Evolutionary conservation across 2,329 filamentous ascomycete genomes (phyloP).

Genomic region (Colletotrichum sansevieriae): DNA sequence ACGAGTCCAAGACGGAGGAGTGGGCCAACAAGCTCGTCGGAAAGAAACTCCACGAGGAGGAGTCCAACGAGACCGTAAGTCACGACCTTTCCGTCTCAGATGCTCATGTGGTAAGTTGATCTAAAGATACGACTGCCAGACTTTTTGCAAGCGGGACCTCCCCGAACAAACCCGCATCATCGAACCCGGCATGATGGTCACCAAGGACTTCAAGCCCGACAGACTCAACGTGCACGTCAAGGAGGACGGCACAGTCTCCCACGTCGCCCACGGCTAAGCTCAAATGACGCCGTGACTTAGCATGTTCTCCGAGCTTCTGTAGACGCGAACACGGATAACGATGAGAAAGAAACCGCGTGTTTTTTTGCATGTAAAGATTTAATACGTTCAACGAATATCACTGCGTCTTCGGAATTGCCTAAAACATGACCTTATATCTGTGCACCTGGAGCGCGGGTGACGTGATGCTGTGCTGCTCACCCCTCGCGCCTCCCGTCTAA

Average conservation of each 20-base stretch:
- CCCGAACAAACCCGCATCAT: slow-evolving; percentile 69
- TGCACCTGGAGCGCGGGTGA: slow-evolving; percentile 8
- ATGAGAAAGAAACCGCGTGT: not conserved
- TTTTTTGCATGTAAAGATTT: slow-evolving; percentile 5
- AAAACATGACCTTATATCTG: not conserved
- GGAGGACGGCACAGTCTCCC: slow-evolving; percentile 71
- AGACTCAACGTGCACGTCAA: slow-evolving; percentile 71
- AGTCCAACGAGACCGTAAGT: slow-evolving; percentile 66
- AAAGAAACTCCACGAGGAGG: slow-evolving; percentile 69
- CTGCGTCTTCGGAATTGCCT: not conserved
- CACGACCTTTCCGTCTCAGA: not conserved
- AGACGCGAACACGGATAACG: not conserved
- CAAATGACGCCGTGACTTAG: not conserved
- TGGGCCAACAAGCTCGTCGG: slow-evolving; percentile 74
- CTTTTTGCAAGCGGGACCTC: slow-evolving; percentile 71
- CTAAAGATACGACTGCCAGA: slow-evolving; percentile 53
- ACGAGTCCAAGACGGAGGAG: slow-evolving; percentile 63
- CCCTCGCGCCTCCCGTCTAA: slow-evolving; percentile 9
- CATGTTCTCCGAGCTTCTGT: not conserved
- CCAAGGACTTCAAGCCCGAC: slow-evolving; percentile 66
- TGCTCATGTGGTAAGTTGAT: not conserved
- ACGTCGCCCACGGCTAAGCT: slow-evolving; percentile 67
- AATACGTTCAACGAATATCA: not conserved
- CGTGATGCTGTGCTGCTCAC: slow-evolving; percentile 20
- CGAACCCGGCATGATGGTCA: slow-evolving; percentile 68